phyloP scores from a whole-genome alignment of 768 basidiomycete genomes.

The Tylopilus sp. region DNA sequence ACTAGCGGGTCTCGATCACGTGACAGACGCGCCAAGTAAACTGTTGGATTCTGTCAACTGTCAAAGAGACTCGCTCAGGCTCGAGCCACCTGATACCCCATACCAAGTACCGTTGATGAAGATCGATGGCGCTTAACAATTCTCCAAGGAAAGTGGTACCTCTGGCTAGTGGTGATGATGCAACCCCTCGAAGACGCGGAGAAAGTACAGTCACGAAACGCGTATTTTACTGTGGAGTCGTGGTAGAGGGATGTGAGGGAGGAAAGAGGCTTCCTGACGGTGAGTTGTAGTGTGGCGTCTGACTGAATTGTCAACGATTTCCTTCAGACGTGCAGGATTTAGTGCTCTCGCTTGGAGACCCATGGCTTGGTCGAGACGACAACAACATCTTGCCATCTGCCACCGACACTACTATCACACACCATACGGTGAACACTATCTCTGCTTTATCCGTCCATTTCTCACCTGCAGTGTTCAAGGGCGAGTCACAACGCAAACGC shows the following conservation, averaged over 20 bases:
- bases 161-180: conserved; percentile 65
- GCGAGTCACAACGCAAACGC: conserved; percentile 43
- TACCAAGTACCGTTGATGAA: conserved; percentile 19
- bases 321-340: conserved; percentile 71
- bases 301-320: conserved; percentile 9
- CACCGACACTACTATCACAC: conserved; percentile 36
- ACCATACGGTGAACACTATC: conserved; percentile 41
- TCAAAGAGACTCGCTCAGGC: not conserved
- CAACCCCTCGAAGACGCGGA: conserved; percentile 41
- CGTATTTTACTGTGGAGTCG: conserved; percentile 86
- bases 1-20: conserved; percentile 21
- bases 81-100: conserved; percentile 2
- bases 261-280: conserved; percentile 68
- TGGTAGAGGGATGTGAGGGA: conserved; percentile 79
- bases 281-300: conserved; percentile 26
- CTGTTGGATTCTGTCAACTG: conserved; percentile 2
- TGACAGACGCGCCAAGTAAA: conserved; percentile 17
- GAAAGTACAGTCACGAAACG: conserved; percentile 58
- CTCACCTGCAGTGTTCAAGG: conserved; percentile 22
- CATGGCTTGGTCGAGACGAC: conserved; percentile 51
- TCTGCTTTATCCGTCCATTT: not conserved
- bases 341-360: conserved; percentile 71
- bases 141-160: conserved; percentile 76
- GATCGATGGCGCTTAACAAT: conserved; percentile 56
- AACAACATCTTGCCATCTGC: conserved; percentile 44